Evolutionary conservation across 495 filamentous ascomycete genomes (phyloP), one percentile per base, ranked within the genome.

Genomic region (Penicillium taxi): DNA sequence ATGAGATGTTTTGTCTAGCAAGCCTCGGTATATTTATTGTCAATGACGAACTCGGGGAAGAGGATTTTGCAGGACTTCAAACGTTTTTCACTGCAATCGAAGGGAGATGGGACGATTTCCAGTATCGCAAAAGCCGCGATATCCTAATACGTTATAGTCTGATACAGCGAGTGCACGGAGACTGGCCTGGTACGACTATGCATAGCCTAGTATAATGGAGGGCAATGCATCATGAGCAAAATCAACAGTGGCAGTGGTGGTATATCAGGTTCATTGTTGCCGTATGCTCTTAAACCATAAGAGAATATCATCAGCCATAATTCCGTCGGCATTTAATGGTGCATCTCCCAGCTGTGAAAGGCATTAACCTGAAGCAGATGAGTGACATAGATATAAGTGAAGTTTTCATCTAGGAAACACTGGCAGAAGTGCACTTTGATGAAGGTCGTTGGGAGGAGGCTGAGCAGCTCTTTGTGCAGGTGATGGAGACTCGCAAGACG

Each of bases 361-460:
- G 26, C 9, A 27, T n/a, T 25, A 9, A 36, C 26, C 7, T 27
- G 14, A 22, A 26, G 2, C 11, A 14, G 25, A 36, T 26, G 9
- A 26, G 22, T 9, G 26, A 5, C 12, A 17, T 2, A n/a, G 34
- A 36, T 17, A 26, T 18, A 4, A 23, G 34, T 7, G 16, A 36
- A 2, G 14, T 18, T 36, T 36, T 36, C 14, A 36, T 26, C 23
- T 27, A 23, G 34, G 14, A 9, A 26, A 36, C 14, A 36, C 17
- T 36, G 23, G 34, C n/a, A 26, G 13, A 9, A 5, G 14, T 36
- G 3, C 11, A 36, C 14, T 36, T 14, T 36, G 3, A 22, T 77
- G 35, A 28, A 28, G 26, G 26, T n/a, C 11, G 26, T 5, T 28
- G 26, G 26, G 26, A 5, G 11, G 26, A 28, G 5, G 26, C 26